Base-by-base conservation (phyloP, 1,139 yeast species). In the Candida gigantensis region DNA sequence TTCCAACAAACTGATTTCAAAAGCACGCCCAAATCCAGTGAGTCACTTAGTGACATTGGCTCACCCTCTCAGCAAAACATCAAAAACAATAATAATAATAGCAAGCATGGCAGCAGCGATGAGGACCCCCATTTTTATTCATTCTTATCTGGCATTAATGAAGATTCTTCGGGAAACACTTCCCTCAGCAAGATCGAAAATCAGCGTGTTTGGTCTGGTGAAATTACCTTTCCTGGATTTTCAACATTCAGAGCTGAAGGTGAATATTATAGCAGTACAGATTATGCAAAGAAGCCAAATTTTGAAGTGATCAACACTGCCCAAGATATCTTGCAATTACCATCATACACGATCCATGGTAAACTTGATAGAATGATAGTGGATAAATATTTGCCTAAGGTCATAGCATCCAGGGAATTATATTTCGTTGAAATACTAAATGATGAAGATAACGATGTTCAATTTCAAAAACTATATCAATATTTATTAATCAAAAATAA, bases 321-420 rank as follows among this genome's bases (percentile, higher is more conserved):
- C 40, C 58, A 55, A 34, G 71, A 61, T 34, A 58, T 65, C 28
- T 55, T 62, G 43, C 47, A 44, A 13, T 51, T 52, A 11, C 44
- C 53, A 8, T 60, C 64, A 3, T 63, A 82, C 40, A 66, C 65
- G 25, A 65, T 84, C 30, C 84, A 80, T 44, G 95, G 95, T 2
- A 66, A 87, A 37, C 64, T 85, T 34, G 81, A 77, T 50, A 57
- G 68, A 6, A 39, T 47, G 3, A 66, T 61, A 32, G 92, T 89
- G 1, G 79, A 75, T 37, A 62, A 64, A 6, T 86, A 86, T 52
- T 61, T 86, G 39, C 51, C 58, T 30, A 71, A 72, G 46, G 74
- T 82, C 12, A 53, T 64, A 3, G 21, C 28, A n/a, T 51, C 62
- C 10, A 66, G 85, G 43, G 75, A 74, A 44, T 55, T 85, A 24